These are phyloP conservation scores for Leccinum solheimii DNA, from an alignment of 1,284 basidiomycete species.

Conservation along the genomic window DNA sequence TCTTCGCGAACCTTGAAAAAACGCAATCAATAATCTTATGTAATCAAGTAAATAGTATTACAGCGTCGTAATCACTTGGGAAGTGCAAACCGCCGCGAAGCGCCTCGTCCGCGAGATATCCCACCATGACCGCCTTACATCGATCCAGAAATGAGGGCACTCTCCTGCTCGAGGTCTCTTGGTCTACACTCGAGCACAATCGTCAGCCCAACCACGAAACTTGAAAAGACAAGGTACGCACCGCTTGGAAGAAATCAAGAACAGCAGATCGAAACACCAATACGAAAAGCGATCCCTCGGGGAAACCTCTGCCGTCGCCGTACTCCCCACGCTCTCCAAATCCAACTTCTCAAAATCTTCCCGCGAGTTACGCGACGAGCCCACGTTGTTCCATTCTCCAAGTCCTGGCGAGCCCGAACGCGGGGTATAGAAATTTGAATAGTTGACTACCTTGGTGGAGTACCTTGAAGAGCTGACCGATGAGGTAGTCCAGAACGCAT, in stretches of 20 bases:
- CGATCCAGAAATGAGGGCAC: constrained; percentile 74
- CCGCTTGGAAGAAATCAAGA: constrained; percentile 76
- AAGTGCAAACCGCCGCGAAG: too few species aligned
- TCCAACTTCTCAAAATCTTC: constrained; percentile 43
- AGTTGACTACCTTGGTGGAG: constrained; percentile 77
- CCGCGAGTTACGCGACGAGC: constrained; percentile 12
- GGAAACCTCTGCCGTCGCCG: constrained; percentile 54
- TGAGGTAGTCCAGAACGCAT: constrained; percentile 72
- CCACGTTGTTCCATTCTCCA: constrained; percentile 7
- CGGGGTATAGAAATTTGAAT: constrained; percentile 43
- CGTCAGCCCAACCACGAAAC: not conserved
- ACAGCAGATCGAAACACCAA: constrained; percentile 92
- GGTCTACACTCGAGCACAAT: constrained; percentile 43
- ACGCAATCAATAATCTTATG: not conserved
- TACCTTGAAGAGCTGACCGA: constrained; percentile 68
- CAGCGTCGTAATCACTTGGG: too few species aligned
- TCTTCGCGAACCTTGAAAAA: constrained; percentile 32
- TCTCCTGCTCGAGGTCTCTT: constrained; percentile 57
- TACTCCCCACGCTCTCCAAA: constrained; percentile 55
- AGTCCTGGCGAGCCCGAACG: constrained; percentile 18
- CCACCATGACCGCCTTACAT: constrained; percentile 64
- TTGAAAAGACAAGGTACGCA: constrained; percentile 25
- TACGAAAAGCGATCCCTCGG: constrained; percentile 86
- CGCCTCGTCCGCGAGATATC: constrained; percentile 58
- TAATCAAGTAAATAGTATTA: not conserved